A percentile compares a stretch with the other conserved stretches of the same genome.
Conservation (phyloP, 73 alveolate species). For the Halteria grandinella region DNA sequence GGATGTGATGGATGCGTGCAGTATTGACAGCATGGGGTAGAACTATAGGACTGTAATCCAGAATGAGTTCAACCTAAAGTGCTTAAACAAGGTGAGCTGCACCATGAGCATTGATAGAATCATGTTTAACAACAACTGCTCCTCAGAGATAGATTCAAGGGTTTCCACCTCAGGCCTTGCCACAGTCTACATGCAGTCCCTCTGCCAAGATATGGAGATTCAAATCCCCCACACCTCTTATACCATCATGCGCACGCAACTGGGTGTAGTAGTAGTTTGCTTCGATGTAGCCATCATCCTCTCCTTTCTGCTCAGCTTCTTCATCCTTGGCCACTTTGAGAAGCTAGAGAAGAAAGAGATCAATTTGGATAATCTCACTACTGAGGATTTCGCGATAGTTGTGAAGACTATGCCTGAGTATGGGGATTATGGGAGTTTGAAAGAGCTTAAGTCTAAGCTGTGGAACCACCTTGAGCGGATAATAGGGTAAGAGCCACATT, state of each 20-base stretch:
- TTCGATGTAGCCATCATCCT: conserved; percentile 30
- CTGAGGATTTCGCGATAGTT: conserved; percentile 52
- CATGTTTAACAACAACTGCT: too few species aligned
- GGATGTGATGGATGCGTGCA: background rate
- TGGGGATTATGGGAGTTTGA: background rate
- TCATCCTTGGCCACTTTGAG: conserved; percentile 25
- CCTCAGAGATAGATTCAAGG: too few species aligned
- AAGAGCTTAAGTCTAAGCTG: conserved; percentile 34
- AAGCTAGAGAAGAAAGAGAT: conserved; percentile 28
- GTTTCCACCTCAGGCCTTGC: too few species aligned
- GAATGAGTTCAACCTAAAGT: too few species aligned
- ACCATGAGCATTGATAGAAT: too few species aligned
- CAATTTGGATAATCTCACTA: conserved; percentile 11
- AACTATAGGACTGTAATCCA: too few species aligned
- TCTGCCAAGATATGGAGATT: too few species aligned
- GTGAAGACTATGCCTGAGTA: conserved; percentile 33
- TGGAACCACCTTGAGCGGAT: conserved; percentile 59
- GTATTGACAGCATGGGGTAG: background rate
- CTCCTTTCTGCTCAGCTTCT: conserved; percentile 8
- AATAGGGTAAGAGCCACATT: too few species aligned
- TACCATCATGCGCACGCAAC: too few species aligned
- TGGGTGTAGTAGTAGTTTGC: conserved; percentile 37
- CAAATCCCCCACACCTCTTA: too few species aligned
- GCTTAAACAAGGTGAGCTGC: too few species aligned
- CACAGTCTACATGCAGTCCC: too few species aligned